phyloP scores from a whole-genome alignment of 2,329 filamentous ascomycete genomes.

The Tolypocladium tundrense region DNA sequence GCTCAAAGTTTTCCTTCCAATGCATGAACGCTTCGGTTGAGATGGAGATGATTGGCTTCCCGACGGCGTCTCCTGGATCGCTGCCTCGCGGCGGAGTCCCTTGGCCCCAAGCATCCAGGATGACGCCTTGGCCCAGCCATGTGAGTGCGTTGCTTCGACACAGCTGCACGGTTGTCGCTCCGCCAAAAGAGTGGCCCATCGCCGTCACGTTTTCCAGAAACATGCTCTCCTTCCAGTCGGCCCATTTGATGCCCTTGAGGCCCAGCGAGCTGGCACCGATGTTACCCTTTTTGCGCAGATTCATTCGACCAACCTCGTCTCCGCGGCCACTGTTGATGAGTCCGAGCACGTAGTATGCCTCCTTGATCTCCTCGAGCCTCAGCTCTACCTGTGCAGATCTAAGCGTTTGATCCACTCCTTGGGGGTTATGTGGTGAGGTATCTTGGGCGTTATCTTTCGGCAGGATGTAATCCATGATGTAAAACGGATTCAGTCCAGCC shows the following conservation, averaged over 20 bases:
- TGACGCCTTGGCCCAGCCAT: constrained; percentile 52
- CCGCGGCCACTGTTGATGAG: constrained; percentile 45
- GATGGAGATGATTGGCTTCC: constrained; percentile 49
- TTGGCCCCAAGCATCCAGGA: constrained; percentile 55
- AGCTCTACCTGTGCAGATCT: constrained; percentile 52
- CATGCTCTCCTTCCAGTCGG: constrained; percentile 44
- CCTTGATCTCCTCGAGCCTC: constrained; percentile 53
- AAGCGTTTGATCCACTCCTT: constrained; percentile 49
- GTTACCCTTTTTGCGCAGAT: constrained; percentile 47
- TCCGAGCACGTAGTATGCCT: constrained; percentile 47
- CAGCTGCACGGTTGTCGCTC: constrained; percentile 52
- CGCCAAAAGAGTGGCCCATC: constrained; percentile 58
- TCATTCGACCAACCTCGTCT: constrained; percentile 35
- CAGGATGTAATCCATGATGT: constrained; percentile 52
- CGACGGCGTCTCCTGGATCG: constrained; percentile 30
- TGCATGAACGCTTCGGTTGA: constrained; percentile 63
- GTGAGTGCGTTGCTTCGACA: constrained; percentile 41
- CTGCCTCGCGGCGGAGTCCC: constrained; percentile 34
- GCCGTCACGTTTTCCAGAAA: constrained; percentile 47
- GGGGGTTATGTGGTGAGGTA: constrained; percentile 42
- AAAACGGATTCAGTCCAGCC: constrained; percentile 22
- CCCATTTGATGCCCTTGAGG: constrained; percentile 44
- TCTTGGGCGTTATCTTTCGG: constrained; percentile 43
- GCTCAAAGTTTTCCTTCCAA: constrained; percentile 54
- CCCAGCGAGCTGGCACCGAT: constrained; percentile 49